Conservation (phyloP, 2,329 filamentous ascomycete genomes). For the Talaromyces sp. region DNA sequence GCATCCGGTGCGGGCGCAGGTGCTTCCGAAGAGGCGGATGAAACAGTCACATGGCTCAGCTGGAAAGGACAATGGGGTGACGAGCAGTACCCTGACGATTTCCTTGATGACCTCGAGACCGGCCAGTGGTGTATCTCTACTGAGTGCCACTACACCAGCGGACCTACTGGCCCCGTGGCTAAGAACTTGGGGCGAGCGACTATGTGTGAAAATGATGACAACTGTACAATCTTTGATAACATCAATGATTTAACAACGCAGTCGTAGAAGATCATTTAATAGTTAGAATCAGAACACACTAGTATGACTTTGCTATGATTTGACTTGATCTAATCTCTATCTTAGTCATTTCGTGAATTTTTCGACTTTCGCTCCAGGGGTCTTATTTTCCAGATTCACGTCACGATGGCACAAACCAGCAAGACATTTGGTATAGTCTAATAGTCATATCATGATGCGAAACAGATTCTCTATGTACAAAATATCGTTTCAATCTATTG, state of each 20-base stretch:
- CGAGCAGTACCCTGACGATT: slow-evolving; percentile 10
- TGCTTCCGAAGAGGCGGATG: background rate
- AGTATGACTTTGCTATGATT: background rate
- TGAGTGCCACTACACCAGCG: slow-evolving; percentile 11
- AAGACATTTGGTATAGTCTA: no score
- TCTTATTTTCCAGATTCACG: background rate
- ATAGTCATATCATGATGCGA: no score
- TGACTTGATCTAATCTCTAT: background rate
- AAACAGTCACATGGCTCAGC: slow-evolving; percentile 11
- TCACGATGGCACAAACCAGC: background rate
- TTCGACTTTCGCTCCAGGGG: background rate
- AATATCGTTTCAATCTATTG: background rate
- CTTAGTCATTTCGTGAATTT: background rate
- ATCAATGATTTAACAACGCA: background rate
- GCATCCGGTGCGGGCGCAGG: background rate
- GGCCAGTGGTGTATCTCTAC: slow-evolving; percentile 10
- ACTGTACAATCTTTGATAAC: slow-evolving; percentile 26
- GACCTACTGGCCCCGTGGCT: slow-evolving; percentile 11
- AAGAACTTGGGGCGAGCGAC: slow-evolving; percentile 13
- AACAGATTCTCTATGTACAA: no score
- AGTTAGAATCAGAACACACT: background rate
- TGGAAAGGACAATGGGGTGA: slow-evolving; percentile 15
- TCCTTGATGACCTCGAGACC: background rate
- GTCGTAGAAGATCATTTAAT: background rate
- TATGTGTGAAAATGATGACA: slow-evolving; percentile 3